Base-by-base conservation (phyloP, 106 monocot species). In the Platanthera zijinensis region DNA sequence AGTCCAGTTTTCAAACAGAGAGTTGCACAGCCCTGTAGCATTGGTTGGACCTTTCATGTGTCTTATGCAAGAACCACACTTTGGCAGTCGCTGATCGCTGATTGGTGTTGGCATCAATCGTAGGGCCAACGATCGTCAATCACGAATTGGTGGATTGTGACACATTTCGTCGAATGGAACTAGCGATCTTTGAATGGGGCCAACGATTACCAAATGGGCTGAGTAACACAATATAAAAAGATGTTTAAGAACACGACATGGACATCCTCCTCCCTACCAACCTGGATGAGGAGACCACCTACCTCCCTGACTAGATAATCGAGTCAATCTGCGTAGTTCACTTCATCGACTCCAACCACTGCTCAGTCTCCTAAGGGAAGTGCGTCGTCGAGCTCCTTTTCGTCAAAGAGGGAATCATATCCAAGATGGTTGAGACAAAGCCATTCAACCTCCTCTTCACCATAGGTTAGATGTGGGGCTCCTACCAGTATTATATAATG, bases 271-370 rank as follows among this genome's bases (percentile, higher is more conserved):
- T 97, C 54, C 96, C 96, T 3, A 91, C 93, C 79, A 93, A 97
- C 74, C 86, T 97, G 7, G 89, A 93, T 30, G 85, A 89, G 61
- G 84, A 89, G 51, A 87, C 81, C 18, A 88, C 96, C 28, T 67
- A 89, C 1, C 83, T 97, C 3, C 93, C 91, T 0, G 93, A 93
- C 9, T 97, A 93, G 96, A 89, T 83, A 30, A 78, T 97, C 17
- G 96, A 97, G 83, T 93, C 96, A 8, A 93, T 89, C 89, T 87
- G 93, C 10, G 96, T 93, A 0, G 96, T 97, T 19, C 91, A 89
- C 19, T 89, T 83, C 77, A 56, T 93, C 15, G 96, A 97, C 89
- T 93, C 91, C n/a, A 51, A 89, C 78, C 93, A 93, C 72, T 97
- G 70, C 84, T 49, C 80, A 9, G 87, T 97, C 17, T 91, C 96